Conservation (phyloP, 805 yeast species). For the Candida schatavii region DNA sequence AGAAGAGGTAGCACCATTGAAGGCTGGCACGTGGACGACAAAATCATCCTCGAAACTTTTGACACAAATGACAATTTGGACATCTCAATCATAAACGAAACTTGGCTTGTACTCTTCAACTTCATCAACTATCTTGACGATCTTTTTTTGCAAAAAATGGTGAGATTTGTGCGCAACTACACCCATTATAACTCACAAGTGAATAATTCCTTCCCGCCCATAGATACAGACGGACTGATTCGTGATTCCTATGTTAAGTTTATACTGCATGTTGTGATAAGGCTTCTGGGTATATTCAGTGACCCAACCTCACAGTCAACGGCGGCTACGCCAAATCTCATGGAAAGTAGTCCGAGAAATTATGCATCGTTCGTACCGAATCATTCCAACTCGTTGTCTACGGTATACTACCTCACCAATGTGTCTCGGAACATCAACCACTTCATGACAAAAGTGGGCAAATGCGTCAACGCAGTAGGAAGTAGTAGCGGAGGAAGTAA, state of each 20-base stretch:
- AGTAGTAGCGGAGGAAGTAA: slow-evolving; percentile 30
- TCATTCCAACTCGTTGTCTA: slow-evolving; percentile 39
- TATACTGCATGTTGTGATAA: slow-evolving; percentile 22
- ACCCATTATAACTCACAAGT: slow-evolving; percentile 26
- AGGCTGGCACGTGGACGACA: slow-evolving; percentile 10
- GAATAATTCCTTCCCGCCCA: slow-evolving; percentile 8
- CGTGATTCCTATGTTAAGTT: slow-evolving; percentile 23
- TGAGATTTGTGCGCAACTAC: slow-evolving; percentile 37
- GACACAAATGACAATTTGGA: slow-evolving; percentile 40
- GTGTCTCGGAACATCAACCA: slow-evolving; percentile 25
- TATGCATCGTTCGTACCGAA: slow-evolving; percentile 37
- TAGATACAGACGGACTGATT: slow-evolving; percentile 30
- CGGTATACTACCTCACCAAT: slow-evolving; percentile 32
- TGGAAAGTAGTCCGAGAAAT: slow-evolving; percentile 34
- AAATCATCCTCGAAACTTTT: slow-evolving; percentile 26
- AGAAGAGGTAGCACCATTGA: no score
- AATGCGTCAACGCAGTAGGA: slow-evolving; percentile 29
- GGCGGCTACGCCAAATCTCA: slow-evolving; percentile 29
- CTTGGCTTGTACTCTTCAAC: slow-evolving; percentile 41
- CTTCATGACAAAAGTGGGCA: slow-evolving; percentile 31
- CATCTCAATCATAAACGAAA: slow-evolving; percentile 38
- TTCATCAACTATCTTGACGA: slow-evolving; percentile 33
- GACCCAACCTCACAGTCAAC: slow-evolving; percentile 16
- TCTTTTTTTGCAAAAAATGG: slow-evolving; percentile 24
- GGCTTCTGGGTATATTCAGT: slow-evolving; percentile 29